Evolutionary conservation across 495 filamentous ascomycete species (phyloP).

Genomic region (Aspergillus coremiiformis): DNA sequence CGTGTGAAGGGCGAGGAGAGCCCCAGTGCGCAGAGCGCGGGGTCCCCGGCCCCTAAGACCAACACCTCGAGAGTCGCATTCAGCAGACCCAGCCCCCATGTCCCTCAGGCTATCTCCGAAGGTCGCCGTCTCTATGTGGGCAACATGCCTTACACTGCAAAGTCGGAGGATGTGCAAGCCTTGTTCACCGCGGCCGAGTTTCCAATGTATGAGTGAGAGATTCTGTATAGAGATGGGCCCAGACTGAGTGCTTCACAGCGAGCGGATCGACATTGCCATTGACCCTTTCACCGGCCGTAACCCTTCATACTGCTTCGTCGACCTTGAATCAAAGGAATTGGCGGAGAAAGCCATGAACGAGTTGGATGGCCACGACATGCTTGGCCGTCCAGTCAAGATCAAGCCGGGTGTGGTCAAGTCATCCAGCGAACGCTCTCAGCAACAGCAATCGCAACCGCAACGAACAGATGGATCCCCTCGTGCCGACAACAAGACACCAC

Average conservation of each 20-base stretch:
- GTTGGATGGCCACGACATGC: slow-evolving; percentile 45
- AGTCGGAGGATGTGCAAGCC: slow-evolving; percentile 51
- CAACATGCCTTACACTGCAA: slow-evolving; percentile 60
- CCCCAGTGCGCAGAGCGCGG: slow-evolving; percentile 19
- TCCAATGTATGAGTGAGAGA: slow-evolving; percentile 29
- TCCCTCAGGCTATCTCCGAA: slow-evolving; percentile 36
- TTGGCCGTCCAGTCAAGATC: slow-evolving; percentile 52
- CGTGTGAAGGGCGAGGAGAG: slow-evolving; percentile 34
- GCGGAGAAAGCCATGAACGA: slow-evolving; percentile 50
- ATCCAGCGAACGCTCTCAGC: slow-evolving; percentile 23
- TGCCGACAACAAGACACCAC: slow-evolving; percentile 12
- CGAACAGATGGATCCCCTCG: slow-evolving; percentile 18
- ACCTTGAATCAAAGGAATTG: slow-evolving; percentile 48
- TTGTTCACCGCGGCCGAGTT: slow-evolving; percentile 46
- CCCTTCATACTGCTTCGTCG: slow-evolving; percentile 66
- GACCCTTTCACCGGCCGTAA: slow-evolving; percentile 62
- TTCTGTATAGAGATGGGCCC: slow-evolving; percentile 1
- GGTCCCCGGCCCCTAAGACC: slow-evolving; percentile 26
- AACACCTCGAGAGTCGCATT: slow-evolving; percentile 34
- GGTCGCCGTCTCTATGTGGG: slow-evolving; percentile 54
- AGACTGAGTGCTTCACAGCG: slow-evolving; percentile 34
- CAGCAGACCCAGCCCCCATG: slow-evolving; percentile 29
- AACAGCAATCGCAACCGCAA: slow-evolving; percentile 13
- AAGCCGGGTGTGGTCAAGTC: slow-evolving; percentile 50
- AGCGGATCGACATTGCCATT: slow-evolving; percentile 58